Percentiles rank a stretch among this genome's conserved stretches.
These are phyloP conservation scores for Fraxinus baroniana DNA, from an alignment of 305 asterid species.

Conservation along the genomic window DNA sequence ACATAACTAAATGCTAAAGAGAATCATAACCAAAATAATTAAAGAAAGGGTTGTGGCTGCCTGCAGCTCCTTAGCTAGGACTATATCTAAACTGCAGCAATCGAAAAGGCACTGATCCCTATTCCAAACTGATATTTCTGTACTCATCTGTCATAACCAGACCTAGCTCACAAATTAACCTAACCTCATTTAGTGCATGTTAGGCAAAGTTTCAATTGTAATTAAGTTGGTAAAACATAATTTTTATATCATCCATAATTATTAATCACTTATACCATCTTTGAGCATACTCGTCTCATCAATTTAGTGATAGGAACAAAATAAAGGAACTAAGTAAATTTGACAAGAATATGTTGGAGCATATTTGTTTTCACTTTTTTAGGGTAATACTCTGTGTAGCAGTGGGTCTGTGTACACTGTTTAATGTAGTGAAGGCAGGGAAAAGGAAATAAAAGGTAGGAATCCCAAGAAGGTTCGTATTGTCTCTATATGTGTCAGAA, in stretches of 20 bases:
- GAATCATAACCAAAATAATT: not conserved
- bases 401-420: not conserved
- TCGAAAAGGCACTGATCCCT: not conserved
- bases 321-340: no score
- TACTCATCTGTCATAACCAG: not conserved
- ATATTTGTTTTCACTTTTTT: not conserved
- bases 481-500: constrained; percentile 14
- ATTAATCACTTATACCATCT: not conserved
- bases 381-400: not conserved
- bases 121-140: not conserved
- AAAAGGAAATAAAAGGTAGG: not conserved
- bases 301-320: not conserved
- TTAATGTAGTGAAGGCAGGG: not conserved
- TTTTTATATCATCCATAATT: not conserved
- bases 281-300: not conserved
- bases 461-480: constrained; percentile 18
- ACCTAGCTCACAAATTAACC: not conserved
- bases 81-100: not conserved
- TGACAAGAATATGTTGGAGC: not conserved
- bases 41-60: not conserved
- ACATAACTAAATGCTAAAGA: not conserved
- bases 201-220: no score
- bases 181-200: not conserved
- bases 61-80: not conserved
- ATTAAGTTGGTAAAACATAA: not conserved